A percentile compares a stretch with the other conserved stretches of the same genome.
Evolutionary conservation across 2,329 filamentous ascomycete species (phyloP).

Genomic region (Myriosclerotinia curreyana): DNA sequence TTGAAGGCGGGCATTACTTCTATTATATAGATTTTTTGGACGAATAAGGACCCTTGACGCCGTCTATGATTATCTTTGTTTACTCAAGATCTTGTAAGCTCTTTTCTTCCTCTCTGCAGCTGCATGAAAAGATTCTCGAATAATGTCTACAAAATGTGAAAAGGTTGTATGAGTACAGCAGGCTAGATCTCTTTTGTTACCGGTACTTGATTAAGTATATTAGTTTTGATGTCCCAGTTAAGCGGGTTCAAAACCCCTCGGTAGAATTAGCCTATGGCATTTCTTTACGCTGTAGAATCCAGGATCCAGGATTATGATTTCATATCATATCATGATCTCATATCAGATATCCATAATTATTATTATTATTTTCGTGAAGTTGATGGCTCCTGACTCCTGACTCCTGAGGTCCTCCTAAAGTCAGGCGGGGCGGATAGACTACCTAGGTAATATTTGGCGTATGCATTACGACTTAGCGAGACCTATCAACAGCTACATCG

Average conservation of each 20-base stretch:
- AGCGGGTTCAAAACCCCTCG: background rate
- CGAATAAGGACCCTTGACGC: background rate
- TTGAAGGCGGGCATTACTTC: conserved; percentile 13
- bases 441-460: background rate
- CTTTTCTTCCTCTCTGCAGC: background rate
- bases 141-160: conserved; percentile 1
- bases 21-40: conserved; percentile 12
- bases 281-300: background rate
- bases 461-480: conserved; percentile 3
- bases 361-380: background rate
- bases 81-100: background rate
- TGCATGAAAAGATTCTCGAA: background rate
- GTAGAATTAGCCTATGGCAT: background rate
- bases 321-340: background rate
- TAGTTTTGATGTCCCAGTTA: conserved; percentile 2
- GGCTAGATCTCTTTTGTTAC: background rate
- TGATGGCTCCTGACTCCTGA: background rate
- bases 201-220: conserved; percentile 10
- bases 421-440: conserved; percentile 1
- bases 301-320: conserved; percentile 11
- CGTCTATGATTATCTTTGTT: conserved; percentile 8
- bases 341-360: conserved; percentile 8
- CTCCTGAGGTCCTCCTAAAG: background rate
- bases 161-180: background rate
- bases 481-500: conserved; percentile 16